A percentile compares a stretch with the other conserved stretches of the same genome.
Conservation (phyloP, 2,329 filamentous ascomycete species). For the Tothia fuscella region DNA sequence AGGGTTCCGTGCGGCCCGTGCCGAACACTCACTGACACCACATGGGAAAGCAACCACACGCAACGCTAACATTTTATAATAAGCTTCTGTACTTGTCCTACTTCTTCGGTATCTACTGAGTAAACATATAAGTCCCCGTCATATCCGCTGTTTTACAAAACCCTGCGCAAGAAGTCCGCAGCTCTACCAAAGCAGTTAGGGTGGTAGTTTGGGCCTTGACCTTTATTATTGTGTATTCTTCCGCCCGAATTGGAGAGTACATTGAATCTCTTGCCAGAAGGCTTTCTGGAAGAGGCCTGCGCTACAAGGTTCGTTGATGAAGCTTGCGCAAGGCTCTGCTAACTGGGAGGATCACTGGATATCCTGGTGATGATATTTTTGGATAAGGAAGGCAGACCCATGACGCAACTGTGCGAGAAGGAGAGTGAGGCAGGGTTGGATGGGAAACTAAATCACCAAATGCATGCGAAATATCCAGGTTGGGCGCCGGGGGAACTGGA, state of each 20-base stretch:
- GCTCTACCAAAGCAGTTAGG: conserved; percentile 10
- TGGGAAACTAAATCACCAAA: too few species aligned
- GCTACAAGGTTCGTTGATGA: conserved; percentile 12
- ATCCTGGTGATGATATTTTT: conserved; percentile 14
- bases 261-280: conserved; percentile 12
- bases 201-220: conserved; percentile 11
- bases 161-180: too few species aligned
- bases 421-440: background rate
- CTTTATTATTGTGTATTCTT: conserved; percentile 12
- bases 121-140: too few species aligned
- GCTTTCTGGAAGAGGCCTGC: conserved; percentile 12
- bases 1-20: too few species aligned
- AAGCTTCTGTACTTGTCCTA: too few species aligned
- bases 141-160: too few species aligned
- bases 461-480: too few species aligned
- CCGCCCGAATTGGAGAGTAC: conserved; percentile 13
- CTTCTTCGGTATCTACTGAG: too few species aligned
- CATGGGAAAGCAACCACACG: too few species aligned
- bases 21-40: too few species aligned
- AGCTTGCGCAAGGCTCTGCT: conserved; percentile 7
- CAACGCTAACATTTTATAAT: too few species aligned
- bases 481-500: too few species aligned
- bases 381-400: conserved; percentile 12
- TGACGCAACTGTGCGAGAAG: conserved; percentile 10
- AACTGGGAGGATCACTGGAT: conserved; percentile 12